phyloP scores from a whole-genome alignment of 176 grass and related monocot genomes.

The Ensete ventricosum region DNA sequence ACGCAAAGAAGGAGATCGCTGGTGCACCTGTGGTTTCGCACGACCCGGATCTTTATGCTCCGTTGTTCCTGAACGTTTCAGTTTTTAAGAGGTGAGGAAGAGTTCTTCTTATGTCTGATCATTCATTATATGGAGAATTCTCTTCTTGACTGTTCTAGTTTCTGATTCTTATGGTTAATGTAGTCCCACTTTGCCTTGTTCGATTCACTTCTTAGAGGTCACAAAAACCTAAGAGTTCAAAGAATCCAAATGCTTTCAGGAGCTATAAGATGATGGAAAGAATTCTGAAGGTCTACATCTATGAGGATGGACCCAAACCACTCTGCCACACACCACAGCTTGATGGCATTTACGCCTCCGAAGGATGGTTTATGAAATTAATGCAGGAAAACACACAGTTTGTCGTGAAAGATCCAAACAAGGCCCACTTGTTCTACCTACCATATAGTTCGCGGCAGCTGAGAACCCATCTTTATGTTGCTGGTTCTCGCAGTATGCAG shows the following conservation, averaged over 20 bases:
- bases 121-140: too few species aligned
- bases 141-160: too few species aligned
- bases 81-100: slow-evolving; percentile 3
- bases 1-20: slow-evolving; percentile 5
- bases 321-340: not conserved
- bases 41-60: slow-evolving; percentile 13
- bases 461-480: not conserved
- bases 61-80: slow-evolving; percentile 10
- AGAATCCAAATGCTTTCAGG: not conserved
- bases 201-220: too few species aligned
- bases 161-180: too few species aligned
- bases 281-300: not conserved
- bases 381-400: not conserved
- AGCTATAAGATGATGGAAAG: slow-evolving; percentile 3
- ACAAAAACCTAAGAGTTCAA: too few species aligned
- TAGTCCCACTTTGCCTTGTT: too few species aligned
- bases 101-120: too few species aligned
- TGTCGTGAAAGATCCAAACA: not conserved
- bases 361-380: slow-evolving; percentile 9
- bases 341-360: not conserved
- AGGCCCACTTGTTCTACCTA: not conserved
- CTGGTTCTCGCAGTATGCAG: not conserved
- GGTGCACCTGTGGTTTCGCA: not conserved
- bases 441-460: not conserved
- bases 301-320: not conserved